phyloP scores from a whole-genome alignment of 148 eudicot genomes.

The Agrostemma githago region DNA sequence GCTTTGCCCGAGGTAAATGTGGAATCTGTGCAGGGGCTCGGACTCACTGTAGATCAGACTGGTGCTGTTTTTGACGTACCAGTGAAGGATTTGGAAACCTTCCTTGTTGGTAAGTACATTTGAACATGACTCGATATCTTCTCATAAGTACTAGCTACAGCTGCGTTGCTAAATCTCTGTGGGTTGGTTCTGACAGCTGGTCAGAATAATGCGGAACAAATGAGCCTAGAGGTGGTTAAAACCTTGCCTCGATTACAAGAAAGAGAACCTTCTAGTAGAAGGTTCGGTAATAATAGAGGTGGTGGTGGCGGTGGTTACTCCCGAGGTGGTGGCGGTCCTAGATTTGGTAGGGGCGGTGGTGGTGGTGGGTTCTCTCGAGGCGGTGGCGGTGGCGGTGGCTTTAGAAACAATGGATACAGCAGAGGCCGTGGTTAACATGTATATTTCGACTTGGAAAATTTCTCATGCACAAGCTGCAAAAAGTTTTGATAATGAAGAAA shows the following conservation, averaged over 20 bases:
- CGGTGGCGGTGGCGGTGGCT: constrained; percentile 41
- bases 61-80: constrained; percentile 10
- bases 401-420: constrained; percentile 19
- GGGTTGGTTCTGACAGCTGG: not conserved
- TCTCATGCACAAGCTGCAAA: constrained; percentile 20
- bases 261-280: constrained; percentile 47
- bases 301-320: constrained; percentile 26
- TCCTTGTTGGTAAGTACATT: not conserved
- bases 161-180: not conserved
- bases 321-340: constrained; percentile 36
- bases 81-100: constrained; percentile 3
- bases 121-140: not conserved
- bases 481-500: constrained; percentile 24
- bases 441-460: not conserved
- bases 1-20: constrained; percentile 2
- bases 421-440: constrained; percentile 36
- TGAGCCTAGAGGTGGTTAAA: constrained; percentile 65
- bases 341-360: constrained; percentile 19
- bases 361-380: constrained; percentile 41
- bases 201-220: constrained; percentile 44
- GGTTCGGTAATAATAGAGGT: constrained; percentile 48
- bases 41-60: constrained; percentile 5
- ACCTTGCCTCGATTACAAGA: constrained; percentile 63
- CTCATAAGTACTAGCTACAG: not conserved
- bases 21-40: constrained; percentile 5